Evolutionary conservation across 2,329 filamentous ascomycete species (phyloP).

Genomic region (Stachybotrys echinatus): DNA sequence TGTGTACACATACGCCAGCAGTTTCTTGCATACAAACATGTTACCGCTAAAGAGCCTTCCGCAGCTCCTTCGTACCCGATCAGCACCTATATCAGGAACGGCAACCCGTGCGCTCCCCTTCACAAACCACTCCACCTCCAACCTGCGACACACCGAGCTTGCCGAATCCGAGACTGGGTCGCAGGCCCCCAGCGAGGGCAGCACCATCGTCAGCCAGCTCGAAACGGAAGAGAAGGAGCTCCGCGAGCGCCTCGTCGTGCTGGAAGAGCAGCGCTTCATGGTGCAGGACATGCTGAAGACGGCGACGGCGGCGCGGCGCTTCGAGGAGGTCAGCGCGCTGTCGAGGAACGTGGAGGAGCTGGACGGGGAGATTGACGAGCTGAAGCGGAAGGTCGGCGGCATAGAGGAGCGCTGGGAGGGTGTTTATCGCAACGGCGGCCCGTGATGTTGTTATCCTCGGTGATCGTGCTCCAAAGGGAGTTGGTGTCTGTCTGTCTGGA

Average conservation of each 20-base stretch:
- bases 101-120: constrained; percentile 25
- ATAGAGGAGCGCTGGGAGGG: constrained; percentile 58
- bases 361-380: constrained; percentile 66
- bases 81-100: constrained; percentile 15
- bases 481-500: not conserved
- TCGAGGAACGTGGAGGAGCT: constrained; percentile 78
- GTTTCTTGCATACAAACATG: constrained; percentile 87
- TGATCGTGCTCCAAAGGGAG: not conserved
- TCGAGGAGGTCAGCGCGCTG: constrained; percentile 80
- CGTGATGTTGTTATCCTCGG: constrained; percentile 2
- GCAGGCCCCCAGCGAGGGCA: constrained; percentile 40
- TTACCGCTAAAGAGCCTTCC: constrained; percentile 75
- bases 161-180: constrained; percentile 40
- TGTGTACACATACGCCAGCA: constrained; percentile 75
- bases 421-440: constrained; percentile 34
- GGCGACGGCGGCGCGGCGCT: constrained; percentile 69
- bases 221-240: constrained; percentile 82
- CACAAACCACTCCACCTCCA: constrained; percentile 30
- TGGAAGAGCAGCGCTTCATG: constrained; percentile 89
- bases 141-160: constrained; percentile 41
- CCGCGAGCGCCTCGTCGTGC: constrained; percentile 71
- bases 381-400: constrained; percentile 59
- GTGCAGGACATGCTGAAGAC: constrained; percentile 79
- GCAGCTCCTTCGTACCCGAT: constrained; percentile 50
- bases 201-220: constrained; percentile 51